These are phyloP conservation scores for Neonectria coccinea DNA, from an alignment of 2,329 filamentous ascomycete genomes.

Conservation along the genomic window DNA sequence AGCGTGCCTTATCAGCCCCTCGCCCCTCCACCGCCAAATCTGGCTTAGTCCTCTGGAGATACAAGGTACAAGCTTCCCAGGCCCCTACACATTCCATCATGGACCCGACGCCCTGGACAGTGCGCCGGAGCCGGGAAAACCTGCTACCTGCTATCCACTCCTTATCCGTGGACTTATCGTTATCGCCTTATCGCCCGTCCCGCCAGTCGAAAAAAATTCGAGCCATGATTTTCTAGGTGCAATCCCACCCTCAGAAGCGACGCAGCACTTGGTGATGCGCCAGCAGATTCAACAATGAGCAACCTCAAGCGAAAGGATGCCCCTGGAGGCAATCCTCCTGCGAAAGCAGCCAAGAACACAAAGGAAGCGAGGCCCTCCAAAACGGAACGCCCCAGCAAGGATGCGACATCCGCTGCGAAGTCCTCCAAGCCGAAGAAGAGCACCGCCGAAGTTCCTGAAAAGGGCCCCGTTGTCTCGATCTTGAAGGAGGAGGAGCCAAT, in stretches of 20 bases:
- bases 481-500: conserved; percentile 84
- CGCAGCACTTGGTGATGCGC: conserved; percentile 43
- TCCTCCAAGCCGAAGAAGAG: conserved; percentile 50
- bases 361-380: conserved; percentile 63
- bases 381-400: conserved; percentile 50
- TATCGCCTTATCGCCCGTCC: conserved; percentile 43
- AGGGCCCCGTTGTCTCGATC: conserved; percentile 56
- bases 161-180: conserved; percentile 24
- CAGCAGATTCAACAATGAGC: conserved; percentile 59
- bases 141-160: conserved; percentile 19
- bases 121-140: conserved; percentile 34
- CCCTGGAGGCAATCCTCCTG: conserved; percentile 61
- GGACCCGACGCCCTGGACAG: conserved; percentile 9
- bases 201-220: conserved; percentile 49
- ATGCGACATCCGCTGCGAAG: conserved; percentile 46
- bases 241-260: conserved; percentile 38
- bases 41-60: conserved; percentile 12
- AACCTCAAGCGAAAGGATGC: conserved; percentile 70
- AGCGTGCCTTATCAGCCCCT: conserved; percentile 16
- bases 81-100: not conserved
- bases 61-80: conserved; percentile 12
- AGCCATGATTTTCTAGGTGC: conserved; percentile 35
- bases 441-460: conserved; percentile 45
- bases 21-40: conserved; percentile 19
- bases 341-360: conserved; percentile 61